Evolutionary conservation across 2,329 filamentous ascomycete genomes (phyloP), one percentile per base, ranked within the genome.

Genomic region (Fusarium sp.): DNA sequence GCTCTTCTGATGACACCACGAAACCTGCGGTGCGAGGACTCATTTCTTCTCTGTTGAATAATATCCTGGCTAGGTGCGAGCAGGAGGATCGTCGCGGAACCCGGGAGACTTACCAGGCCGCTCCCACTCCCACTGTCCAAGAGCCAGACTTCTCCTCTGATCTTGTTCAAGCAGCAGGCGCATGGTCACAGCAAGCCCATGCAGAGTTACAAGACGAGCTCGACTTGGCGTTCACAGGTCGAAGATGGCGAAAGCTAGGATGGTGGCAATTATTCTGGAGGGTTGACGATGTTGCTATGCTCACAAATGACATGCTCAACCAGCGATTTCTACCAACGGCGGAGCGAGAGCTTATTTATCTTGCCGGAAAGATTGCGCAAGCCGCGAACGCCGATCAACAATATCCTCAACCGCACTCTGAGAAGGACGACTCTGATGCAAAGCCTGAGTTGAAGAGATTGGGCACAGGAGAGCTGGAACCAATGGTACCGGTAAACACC

Each of bases 191-290:
- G 75, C 85, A 85, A 26, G 93, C 93, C 0, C 95, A 98, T 78
- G 87, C 90, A 2, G 95, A 98, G 80, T 86, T 98, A 11, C 93
- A 94, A 69, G 88, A 92, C 54, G 88, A 94, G 73, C 88, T 98
- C 4, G 92, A 95, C 71, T 83, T 89, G 46, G 94, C 93, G 0
- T 95, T 98, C 74, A 85, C 88, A 0, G 90, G 92, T n/a, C 86
- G 84, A 20, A 86, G 90, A 41, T 98, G 95, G 95, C 88, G 89
- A 30, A 91, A 92, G 69, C 85, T 97, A 7, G 88, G 90, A 18
- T 98, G 95, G 95, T 98, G 94, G 92, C 97, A 97, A 79, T 87
- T 98, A 0, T 94, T 97, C 78, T 97, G 94, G 94, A 90, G 94
- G 23, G 94, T 96, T 27, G 95, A 98, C 78, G 95, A 98, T 76